Percentiles rank a stretch among this genome's conserved stretches.
These are phyloP conservation scores for Boletus bicolor DNA, from an alignment of 768 basidiomycete genomes.

Conservation along the genomic window DNA sequence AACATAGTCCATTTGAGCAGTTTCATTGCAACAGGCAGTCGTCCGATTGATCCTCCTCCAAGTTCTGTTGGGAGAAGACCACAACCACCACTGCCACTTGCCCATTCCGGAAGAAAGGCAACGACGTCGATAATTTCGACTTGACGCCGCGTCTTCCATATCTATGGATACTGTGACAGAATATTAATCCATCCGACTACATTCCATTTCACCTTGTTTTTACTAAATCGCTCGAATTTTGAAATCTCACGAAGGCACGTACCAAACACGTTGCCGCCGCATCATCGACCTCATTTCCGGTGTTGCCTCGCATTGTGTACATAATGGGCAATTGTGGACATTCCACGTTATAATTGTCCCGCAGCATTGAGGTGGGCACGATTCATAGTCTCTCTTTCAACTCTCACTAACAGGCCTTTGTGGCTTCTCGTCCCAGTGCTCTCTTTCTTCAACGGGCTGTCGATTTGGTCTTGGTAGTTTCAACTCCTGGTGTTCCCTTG, in stretches of 20 bases:
- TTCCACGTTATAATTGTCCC: slow-evolving; percentile 10
- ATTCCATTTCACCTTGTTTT: neutral
- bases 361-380: slow-evolving; percentile 13
- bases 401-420: neutral
- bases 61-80: neutral
- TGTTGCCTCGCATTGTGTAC: slow-evolving; percentile 5
- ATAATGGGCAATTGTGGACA: slow-evolving; percentile 14
- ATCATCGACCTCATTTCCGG: slow-evolving; percentile 25
- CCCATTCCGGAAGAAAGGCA: too few species aligned
- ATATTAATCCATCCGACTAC: too few species aligned
- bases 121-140: neutral
- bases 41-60: neutral
- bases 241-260: slow-evolving; percentile 1
- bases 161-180: slow-evolving; percentile 2
- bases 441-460: neutral
- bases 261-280: slow-evolving; percentile 21
- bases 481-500: neutral
- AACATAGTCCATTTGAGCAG: neutral
- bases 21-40: too few species aligned
- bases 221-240: neutral
- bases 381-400: slow-evolving; percentile 16
- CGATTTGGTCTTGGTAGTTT: neutral
- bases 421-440: neutral
- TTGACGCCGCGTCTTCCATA: neutral
- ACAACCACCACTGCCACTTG: too few species aligned